Percentiles rank a stretch among this genome's conserved stretches.
Conservation (phyloP, 352 stramenopile genomes). For the Plasmopara viticola region DNA sequence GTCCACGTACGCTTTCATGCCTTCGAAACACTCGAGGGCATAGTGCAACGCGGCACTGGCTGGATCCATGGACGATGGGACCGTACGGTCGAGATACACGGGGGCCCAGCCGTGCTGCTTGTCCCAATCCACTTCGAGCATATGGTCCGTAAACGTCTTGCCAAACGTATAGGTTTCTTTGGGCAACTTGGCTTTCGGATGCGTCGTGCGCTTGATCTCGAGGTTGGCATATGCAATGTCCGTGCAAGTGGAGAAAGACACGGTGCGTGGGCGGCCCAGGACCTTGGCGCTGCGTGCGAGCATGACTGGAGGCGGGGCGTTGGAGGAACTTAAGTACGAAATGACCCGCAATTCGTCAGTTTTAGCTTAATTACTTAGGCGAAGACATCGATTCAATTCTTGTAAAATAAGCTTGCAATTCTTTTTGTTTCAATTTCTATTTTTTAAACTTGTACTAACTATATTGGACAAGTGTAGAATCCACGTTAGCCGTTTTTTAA, state of each 20-base stretch:
- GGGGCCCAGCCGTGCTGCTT: constrained; percentile 82
- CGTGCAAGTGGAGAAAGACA: constrained; percentile 20
- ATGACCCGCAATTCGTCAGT: constrained; percentile 6
- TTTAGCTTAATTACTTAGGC: neutral
- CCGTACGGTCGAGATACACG: constrained; percentile 89
- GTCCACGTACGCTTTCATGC: constrained; percentile 93
- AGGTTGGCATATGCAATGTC: constrained; percentile 34
- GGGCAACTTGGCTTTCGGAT: constrained; percentile 55
- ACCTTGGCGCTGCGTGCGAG: constrained; percentile 12
- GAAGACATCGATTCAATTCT: no score
- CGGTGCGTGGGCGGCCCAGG: constrained; percentile 10
- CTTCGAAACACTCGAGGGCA: constrained; percentile 92
- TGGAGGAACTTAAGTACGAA: constrained; percentile 7
- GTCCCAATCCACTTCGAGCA: constrained; percentile 93
- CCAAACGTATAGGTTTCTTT: constrained; percentile 92
- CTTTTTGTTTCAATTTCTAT: no score
- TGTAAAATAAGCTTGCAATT: no score
- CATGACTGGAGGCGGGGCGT: constrained; percentile 11
- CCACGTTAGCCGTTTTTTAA: no score
- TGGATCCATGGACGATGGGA: constrained; percentile 87
- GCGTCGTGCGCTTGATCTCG: constrained; percentile 36
- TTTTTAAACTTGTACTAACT: no score
- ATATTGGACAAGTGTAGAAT: no score
- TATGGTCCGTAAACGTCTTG: constrained; percentile 94
- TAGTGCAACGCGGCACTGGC: constrained; percentile 93